Conservation (phyloP, 2,329 filamentous ascomycete genomes). For the Beauveria pseudobassiana region DNA sequence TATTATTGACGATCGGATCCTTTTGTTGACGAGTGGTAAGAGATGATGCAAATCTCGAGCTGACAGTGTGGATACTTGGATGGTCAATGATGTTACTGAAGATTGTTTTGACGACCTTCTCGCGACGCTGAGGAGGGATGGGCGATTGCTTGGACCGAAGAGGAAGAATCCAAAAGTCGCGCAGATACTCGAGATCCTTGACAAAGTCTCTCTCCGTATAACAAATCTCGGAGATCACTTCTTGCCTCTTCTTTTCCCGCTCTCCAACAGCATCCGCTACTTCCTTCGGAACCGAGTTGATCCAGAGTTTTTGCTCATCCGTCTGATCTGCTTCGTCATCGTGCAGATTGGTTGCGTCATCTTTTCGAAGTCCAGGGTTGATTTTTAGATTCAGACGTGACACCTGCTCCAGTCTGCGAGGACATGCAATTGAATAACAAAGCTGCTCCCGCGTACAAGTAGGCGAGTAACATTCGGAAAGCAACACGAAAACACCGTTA, state of each 20-base stretch:
- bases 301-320: constrained; percentile 98
- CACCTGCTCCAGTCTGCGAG: constrained; percentile 86
- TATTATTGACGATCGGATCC: constrained; percentile 75
- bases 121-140: constrained; percentile 78
- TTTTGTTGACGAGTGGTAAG: constrained; percentile 88
- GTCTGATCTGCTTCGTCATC: constrained; percentile 79
- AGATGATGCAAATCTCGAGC: constrained; percentile 78
- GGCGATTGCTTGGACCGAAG: constrained; percentile 75
- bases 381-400: constrained; percentile 90
- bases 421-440: constrained; percentile 97
- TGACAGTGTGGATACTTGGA: constrained; percentile 77
- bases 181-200: constrained; percentile 93
- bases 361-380: constrained; percentile 72
- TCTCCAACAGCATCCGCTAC: constrained; percentile 85
- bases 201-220: constrained; percentile 99
- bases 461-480: constrained; percentile 96
- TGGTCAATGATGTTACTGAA: constrained; percentile 91
- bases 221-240: constrained; percentile 96
- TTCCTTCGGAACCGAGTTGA: constrained; percentile 95
- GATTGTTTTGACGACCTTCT: constrained; percentile 87
- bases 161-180: constrained; percentile 98
- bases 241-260: constrained; percentile 92
- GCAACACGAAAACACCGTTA: constrained; percentile 90
- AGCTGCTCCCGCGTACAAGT: constrained; percentile 93
- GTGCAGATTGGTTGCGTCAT: constrained; percentile 49